Evolutionary conservation across 306 rosid genomes (phyloP), one percentile per base, ranked within the genome.

Genomic region (Sesbania bispinosa): DNA sequence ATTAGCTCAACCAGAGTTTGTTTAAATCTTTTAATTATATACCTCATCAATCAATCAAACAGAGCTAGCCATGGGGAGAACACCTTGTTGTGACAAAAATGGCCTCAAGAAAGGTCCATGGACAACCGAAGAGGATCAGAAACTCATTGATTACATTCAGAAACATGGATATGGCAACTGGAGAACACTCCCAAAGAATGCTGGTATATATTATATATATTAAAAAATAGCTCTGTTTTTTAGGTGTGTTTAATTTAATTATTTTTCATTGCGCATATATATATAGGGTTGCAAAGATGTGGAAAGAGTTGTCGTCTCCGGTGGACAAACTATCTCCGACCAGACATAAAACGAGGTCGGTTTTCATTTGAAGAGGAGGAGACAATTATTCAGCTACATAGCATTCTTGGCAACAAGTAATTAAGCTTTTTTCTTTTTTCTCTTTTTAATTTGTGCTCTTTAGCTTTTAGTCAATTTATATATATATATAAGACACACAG

Each of bases 101-200:
- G 99, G 97, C 1, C 96, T 95, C 27, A 91, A 91, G 77, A 95
- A 91, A 81, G 99, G 99, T 0, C 99, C 99, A 9, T 95, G 99
- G 99, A 95, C 93, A 0, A 71, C 93, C 1, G 97, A 95, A 38
- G 99, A 95, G 61, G 97, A 95, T 69, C 89, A 89, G 43, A 91
- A 88, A 46, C 95, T 95, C 46, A 5, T 82, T 3, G 87, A 89
- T 78, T 91, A 82, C 47, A 91, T 95, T 69, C 90, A 91, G 41
- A 82, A 88, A 46, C 88, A 91, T 73, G 99, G 99, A 6, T 90
- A 85, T 74, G 99, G 97, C 3, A 95, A 91, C 43, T 95, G 99
- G 99, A 86, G 99, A 42, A 95, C 93, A 16, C 97, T 95, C 58
- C 99, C 99, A 0, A 89, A 88, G 76, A 95, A 89, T 95, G 99